Percentiles rank a stretch among this genome's conserved stretches.
Evolutionary conservation across 2,329 filamentous ascomycete species (phyloP).

Genomic region (Ceratocystis diversiconidia): DNA sequence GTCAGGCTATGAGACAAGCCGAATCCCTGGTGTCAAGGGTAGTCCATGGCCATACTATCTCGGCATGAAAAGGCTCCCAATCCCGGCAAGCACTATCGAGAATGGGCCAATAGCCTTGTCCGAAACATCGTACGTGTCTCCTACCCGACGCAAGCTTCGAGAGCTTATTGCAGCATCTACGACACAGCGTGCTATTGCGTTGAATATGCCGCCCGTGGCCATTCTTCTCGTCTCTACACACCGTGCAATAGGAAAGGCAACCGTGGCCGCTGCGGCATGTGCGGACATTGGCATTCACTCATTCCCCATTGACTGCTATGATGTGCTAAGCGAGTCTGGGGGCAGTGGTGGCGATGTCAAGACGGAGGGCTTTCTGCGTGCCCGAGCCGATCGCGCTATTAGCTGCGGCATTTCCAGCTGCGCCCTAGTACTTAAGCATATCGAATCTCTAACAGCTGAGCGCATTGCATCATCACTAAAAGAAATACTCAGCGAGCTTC

Average conservation of each 20-base stretch:
- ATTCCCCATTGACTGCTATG: constrained; percentile 80
- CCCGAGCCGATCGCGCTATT: constrained; percentile 74
- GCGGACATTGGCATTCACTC: constrained; percentile 81
- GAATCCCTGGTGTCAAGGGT: constrained; percentile 59
- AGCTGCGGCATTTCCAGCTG: constrained; percentile 76
- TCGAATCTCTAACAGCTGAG: constrained; percentile 83
- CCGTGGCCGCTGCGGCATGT: constrained; percentile 60
- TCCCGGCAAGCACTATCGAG: constrained; percentile 24
- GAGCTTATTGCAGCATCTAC: constrained; percentile 81
- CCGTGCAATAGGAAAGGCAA: constrained; percentile 84
- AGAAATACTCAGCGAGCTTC: constrained; percentile 62
- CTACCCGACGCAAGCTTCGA: constrained; percentile 55
- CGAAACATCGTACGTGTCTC: constrained; percentile 40
- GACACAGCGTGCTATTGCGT: constrained; percentile 69
- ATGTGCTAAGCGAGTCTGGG: constrained; percentile 76
- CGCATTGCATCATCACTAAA: constrained; percentile 75
- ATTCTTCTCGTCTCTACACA: constrained; percentile 85
- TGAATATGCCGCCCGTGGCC: constrained; percentile 76
- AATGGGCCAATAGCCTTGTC: constrained; percentile 27
- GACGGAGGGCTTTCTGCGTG: constrained; percentile 79
- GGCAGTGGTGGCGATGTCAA: constrained; percentile 58
- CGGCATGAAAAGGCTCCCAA: constrained; percentile 54
- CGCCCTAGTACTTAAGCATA: constrained; percentile 70
- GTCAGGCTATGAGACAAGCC: constrained; percentile 72
- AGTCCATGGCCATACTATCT: constrained; percentile 87